phyloP scores from a whole-genome alignment of 2,329 filamentous ascomycete genomes.

The Tolypocladium inflatum region DNA sequence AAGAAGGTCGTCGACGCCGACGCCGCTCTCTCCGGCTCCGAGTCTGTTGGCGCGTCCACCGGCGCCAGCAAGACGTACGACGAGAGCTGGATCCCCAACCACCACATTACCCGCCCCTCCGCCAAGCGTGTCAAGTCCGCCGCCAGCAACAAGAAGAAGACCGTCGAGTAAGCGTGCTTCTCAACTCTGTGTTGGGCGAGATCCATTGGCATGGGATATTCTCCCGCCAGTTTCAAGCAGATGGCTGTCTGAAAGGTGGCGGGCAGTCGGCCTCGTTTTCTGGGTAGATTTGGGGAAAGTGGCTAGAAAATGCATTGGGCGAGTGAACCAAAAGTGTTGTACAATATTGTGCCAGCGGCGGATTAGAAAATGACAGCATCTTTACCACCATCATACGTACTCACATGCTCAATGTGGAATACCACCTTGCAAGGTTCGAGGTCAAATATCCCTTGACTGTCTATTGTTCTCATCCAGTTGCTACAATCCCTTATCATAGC shows the following conservation, averaged over 20 bases:
- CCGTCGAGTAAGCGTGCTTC: conserved; percentile 15
- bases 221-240: not conserved
- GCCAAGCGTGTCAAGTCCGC: conserved; percentile 57
- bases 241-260: not conserved
- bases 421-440: not conserved
- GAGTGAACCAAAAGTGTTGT: not conserved
- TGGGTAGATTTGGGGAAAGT: not conserved
- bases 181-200: not conserved
- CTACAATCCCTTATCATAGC: no score
- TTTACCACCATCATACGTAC: conserved; percentile 3
- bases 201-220: not conserved
- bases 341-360: not conserved
- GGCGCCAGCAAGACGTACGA: conserved; percentile 69
- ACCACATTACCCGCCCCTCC: conserved; percentile 80
- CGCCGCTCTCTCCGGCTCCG: conserved; percentile 56
- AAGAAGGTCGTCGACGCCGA: conserved; percentile 59
- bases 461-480: not conserved
- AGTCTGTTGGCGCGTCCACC: conserved; percentile 59
- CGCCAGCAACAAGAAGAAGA: conserved; percentile 34
- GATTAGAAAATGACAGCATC: not conserved
- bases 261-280: no score
- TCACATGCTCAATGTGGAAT: not conserved
- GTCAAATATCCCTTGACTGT: not conserved
- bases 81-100: conserved; percentile 85
- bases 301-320: not conserved